Conservation (phyloP, 164 flowering plant species). For the Santalum album region DNA sequence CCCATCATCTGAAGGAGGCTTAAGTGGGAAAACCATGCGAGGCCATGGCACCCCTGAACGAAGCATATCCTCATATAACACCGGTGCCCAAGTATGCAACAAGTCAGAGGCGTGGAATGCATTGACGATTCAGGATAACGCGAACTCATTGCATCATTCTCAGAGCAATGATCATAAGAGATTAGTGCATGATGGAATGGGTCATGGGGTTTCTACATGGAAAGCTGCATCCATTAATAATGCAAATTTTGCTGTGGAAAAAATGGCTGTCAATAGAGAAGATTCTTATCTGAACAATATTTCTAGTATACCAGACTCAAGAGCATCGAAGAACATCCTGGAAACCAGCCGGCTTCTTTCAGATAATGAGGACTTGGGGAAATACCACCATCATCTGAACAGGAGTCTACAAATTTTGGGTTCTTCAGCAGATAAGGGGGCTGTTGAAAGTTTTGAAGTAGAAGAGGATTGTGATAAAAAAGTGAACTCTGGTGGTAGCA, state of each 20-base stretch:
- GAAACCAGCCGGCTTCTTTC: conserved; percentile 18
- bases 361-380: conserved; percentile 19
- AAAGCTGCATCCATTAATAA: conserved; percentile 13
- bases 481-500: conserved; percentile 25
- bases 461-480: conserved; percentile 17
- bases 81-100: conserved; percentile 12
- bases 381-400: conserved; percentile 17
- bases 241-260: conserved; percentile 12
- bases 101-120: conserved; percentile 25
- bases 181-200: conserved; percentile 16
- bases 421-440: conserved; percentile 20
- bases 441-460: conserved; percentile 15
- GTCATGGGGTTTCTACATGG: conserved; percentile 16
- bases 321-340: conserved; percentile 9
- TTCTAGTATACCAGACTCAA: conserved; percentile 13
- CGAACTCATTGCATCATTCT: conserved; percentile 17
- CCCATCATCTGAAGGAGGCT: conserved; percentile 17
- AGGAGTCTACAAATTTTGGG: conserved; percentile 19
- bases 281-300: conserved; percentile 15
- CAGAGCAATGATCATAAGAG: conserved; percentile 15
- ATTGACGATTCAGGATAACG: conserved; percentile 14
- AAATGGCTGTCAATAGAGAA: conserved; percentile 9
- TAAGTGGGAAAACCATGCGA: conserved; percentile 15
- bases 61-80: conserved; percentile 10
- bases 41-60: conserved; percentile 23